Base-by-base conservation (phyloP, 257 asterid species). In the Solanum gandarillasii region DNA sequence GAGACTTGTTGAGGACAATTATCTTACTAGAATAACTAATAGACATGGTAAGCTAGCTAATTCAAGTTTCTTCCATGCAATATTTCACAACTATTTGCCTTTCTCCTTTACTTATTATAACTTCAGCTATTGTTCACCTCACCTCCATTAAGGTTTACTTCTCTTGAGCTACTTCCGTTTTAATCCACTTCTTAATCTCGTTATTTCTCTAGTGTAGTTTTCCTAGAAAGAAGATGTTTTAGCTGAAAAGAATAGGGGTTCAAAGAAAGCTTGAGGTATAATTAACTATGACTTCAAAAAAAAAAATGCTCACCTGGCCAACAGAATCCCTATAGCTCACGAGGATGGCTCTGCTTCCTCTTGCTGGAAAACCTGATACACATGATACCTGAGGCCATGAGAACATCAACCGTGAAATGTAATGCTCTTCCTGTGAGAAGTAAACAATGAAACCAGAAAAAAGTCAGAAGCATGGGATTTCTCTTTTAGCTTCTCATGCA, bases 321-420 rank as follows among this genome's bases (percentile, higher is more conserved):
- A 31, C 86, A 87, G 90, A 76, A 78, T 95, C 95, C 88, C 89
- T 94, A 85, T 94, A 97, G 95, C 97, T 94, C 92, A 93, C 87
- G 48, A 97, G 89, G 90, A 95, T 93, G 90, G 90, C 91, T 91
- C 92, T 93, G 90, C 94, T 89, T 87, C 98, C 98, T 88, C 98
- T 92, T 71, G 97, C 88, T 41, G 98, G 97, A 89, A 91, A 89
- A 34, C 94, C 98, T 83, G 98, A 90, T 25, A 92, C 83, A 88
- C 98, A 95, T 21, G 95, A 92, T 68, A 95, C 94, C 90, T 95
- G 98, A 89, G 99, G 98, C 98, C 98, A 93, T 12, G 98, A 91
- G 92, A 95, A 93, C 88, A 92, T 93, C 91, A 97, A 87, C 92
- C 88, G 90, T 25, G 95, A 93, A 87, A 95, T 84, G 85, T 84